Conservation (phyloP, 352 stramenopile genomes). For the Phytophthora melonis region DNA sequence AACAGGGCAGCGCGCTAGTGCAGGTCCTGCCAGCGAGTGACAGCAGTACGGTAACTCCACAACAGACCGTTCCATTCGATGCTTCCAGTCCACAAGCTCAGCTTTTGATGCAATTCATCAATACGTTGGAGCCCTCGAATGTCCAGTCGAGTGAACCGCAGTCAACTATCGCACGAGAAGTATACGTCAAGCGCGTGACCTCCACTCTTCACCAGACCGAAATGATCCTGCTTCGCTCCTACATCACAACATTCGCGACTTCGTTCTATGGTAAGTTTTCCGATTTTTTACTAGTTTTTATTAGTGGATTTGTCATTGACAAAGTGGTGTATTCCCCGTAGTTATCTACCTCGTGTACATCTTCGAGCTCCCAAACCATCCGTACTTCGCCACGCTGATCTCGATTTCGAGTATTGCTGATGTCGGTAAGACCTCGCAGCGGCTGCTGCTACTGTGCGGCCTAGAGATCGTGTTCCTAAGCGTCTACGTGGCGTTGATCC, state of each 20-base stretch:
- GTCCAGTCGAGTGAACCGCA: background rate
- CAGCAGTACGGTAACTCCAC: background rate
- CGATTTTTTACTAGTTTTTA: background rate
- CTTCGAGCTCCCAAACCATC: slow-evolving; percentile 20
- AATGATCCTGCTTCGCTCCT: slow-evolving; percentile 19
- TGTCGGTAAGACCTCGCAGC: background rate
- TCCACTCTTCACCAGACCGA: slow-evolving; percentile 32
- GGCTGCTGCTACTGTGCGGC: slow-evolving; percentile 7
- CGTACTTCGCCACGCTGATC: slow-evolving; percentile 14
- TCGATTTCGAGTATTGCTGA: slow-evolving; percentile 2
- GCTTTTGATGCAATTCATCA: background rate
- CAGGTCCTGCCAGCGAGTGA: background rate
- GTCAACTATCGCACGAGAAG: background rate
- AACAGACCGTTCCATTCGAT: background rate
- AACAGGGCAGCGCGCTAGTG: background rate
- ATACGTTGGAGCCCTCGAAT: background rate
- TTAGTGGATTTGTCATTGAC: background rate
- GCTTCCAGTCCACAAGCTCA: background rate
- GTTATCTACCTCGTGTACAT: slow-evolving; percentile 13
- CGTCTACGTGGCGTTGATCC: slow-evolving; percentile 15
- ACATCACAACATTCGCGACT: background rate
- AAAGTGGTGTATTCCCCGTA: background rate
- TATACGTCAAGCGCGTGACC: background rate
- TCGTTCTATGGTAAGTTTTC: slow-evolving; percentile 28
- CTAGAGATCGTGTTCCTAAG: slow-evolving; percentile 13